Base-by-base conservation (phyloP, 1,139 yeast genomes). In the Martiniozyma asiatica region DNA sequence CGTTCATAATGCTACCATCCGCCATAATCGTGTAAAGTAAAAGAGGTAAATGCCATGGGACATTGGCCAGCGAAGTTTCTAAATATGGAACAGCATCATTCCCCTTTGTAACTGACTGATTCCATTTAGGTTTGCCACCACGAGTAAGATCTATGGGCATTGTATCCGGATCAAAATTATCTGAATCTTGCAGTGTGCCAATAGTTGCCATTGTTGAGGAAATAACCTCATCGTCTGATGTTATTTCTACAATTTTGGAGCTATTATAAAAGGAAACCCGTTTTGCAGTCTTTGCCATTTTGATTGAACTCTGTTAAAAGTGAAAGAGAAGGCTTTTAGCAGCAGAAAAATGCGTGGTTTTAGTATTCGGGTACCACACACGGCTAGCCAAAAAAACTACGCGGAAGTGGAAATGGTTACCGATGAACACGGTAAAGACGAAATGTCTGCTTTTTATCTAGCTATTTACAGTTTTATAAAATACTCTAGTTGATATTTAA, bases 31-130 rank as follows among this genome's bases (percentile, higher is more conserved):
- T 11, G 53, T 48, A 2, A 8, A 38, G 14, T 4, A 69, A 45
- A 3, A 59, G 33, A 2, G 65, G 41, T 15, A 65, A 46, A 49
- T 74, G 82, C 40, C 62, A 50, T 4, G 82, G 82, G 4, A 71
- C 38, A 1, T 59, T 46, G 9, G 44, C 31, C 11, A 51, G 19
- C 8, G 57, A 49, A 28, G 51, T 47, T 22, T 55, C 48, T 8
- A 38, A 14, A 11, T 34, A 24, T 7, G 20, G 21, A 12, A 30
- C 35, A 7, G 13, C 22, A 8, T 20, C 23, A 8, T 20, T 15
- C 8, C 25, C 32, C 8, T 19, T 11, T 6, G 24, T 10, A 14
- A 16, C 25, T 4, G 11, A 9, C 7, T 21, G 23, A 56, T 48
- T 25, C 22, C 29, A 25, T 23, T 31, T 29, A 14, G 26, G 31